phyloP scores from a whole-genome alignment of 208 protist genomes.

The Lotmaria passim region DNA sequence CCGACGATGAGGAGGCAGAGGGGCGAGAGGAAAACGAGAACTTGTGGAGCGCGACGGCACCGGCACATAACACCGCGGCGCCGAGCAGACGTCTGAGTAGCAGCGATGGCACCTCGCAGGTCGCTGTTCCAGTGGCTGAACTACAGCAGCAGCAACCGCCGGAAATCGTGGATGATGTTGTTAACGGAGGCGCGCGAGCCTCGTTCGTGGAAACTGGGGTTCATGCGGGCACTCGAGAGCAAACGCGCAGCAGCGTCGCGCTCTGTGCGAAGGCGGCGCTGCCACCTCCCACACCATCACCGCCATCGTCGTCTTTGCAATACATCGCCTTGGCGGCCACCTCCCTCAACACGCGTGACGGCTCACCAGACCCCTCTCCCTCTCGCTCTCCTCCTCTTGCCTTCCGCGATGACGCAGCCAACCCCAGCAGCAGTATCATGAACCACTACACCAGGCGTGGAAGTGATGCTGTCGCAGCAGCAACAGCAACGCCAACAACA shows the following conservation, averaged over 20 bases:
- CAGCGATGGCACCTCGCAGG: too few species aligned
- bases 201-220: too few species aligned
- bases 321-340: not conserved
- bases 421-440: too few species aligned
- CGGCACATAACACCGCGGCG: not conserved
- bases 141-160: too few species aligned
- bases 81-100: not conserved
- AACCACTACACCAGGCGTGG: too few species aligned
- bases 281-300: not conserved
- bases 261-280: not conserved
- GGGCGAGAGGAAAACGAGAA: not conserved
- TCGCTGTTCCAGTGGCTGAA: too few species aligned
- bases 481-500: too few species aligned
- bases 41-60: not conserved
- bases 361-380: conserved; percentile 1
- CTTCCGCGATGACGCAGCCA: too few species aligned
- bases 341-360: not conserved
- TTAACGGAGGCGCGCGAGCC: too few species aligned
- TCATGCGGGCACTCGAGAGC: too few species aligned
- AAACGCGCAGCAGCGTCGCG: not conserved
- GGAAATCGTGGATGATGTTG: too few species aligned
- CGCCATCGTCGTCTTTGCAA: not conserved
- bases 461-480: too few species aligned
- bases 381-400: not conserved
- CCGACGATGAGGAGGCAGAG: not conserved